Evolutionary conservation across 495 filamentous ascomycete genomes (phyloP).

Genomic region (Pyrenula massariospora): DNA sequence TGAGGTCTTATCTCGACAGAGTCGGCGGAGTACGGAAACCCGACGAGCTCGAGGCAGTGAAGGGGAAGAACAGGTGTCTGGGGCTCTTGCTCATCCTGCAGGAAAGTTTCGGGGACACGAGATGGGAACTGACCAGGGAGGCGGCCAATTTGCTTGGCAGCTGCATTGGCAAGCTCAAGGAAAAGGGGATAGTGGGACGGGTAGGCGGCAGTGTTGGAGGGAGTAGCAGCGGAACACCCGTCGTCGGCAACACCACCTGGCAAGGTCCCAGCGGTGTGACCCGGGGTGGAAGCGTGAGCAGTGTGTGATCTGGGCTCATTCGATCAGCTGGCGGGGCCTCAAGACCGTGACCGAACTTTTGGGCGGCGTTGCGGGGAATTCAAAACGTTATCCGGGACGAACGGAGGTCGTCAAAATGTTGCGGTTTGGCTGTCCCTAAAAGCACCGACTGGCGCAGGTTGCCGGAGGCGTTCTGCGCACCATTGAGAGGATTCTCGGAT

Average conservation of each 20-base stretch:
- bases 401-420: too few relatives aligned
- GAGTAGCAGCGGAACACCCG: not conserved
- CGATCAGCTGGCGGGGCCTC: not conserved
- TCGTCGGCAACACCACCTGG: not conserved
- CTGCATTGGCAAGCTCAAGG: conserved; percentile 52
- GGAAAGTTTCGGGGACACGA: conserved; percentile 66
- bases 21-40: conserved; percentile 69
- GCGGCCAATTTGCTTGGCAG: conserved; percentile 69
- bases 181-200: not conserved
- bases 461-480: too few relatives aligned
- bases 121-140: conserved; percentile 89
- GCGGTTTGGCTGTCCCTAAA: too few relatives aligned
- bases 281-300: not conserved
- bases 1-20: conserved; percentile 64
- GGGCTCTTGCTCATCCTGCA: conserved; percentile 74
- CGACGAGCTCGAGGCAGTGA: conserved; percentile 64
- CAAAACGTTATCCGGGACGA: too few relatives aligned
- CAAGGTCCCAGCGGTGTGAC: not conserved
- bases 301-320: not conserved
- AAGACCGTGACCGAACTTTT: too few relatives aligned
- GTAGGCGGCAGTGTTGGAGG: not conserved
- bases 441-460: too few relatives aligned
- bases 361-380: too few relatives aligned
- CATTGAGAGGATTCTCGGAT: too few relatives aligned
- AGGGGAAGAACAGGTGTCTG: conserved; percentile 70